These are phyloP conservation scores for Fusarium sp. DNA, from an alignment of 2,329 filamentous ascomycete genomes.

Conservation along the genomic window DNA sequence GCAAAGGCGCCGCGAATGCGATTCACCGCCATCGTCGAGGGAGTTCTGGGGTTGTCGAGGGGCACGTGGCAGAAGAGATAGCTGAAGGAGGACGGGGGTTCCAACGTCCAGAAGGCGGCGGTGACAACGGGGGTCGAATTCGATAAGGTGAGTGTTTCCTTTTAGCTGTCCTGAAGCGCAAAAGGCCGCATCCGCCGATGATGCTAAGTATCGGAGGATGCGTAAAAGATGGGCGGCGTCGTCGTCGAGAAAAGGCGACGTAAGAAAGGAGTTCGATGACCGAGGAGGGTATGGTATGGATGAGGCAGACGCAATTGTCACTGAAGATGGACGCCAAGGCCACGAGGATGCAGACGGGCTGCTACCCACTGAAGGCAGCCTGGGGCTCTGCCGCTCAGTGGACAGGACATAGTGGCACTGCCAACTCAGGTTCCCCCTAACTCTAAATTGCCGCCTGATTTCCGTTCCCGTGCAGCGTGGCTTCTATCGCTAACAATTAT, in stretches of 20 bases:
- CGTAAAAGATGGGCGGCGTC: conserved; percentile 16
- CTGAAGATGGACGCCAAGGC: conserved; percentile 38
- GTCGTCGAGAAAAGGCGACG: conserved; percentile 9
- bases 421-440: conserved; percentile 30
- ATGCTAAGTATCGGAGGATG: conserved; percentile 19
- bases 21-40: conserved; percentile 85
- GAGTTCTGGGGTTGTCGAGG: conserved; percentile 36
- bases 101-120: conserved; percentile 23
- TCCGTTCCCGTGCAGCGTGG: conserved; percentile 36
- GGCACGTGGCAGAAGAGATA: conserved; percentile 27
- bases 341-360: conserved; percentile 31
- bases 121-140: conserved; percentile 34
- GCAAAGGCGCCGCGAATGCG: conserved; percentile 94
- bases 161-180: conserved; percentile 20
- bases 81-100: conserved; percentile 13
- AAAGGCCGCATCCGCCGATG: conserved; percentile 33
- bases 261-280: conserved; percentile 30
- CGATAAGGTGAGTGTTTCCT: conserved; percentile 18
- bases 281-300: conserved; percentile 8
- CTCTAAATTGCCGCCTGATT: conserved; percentile 41
- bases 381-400: conserved; percentile 5
- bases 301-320: conserved; percentile 36
- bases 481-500: conserved; percentile 41
- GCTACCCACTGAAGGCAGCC: conserved; percentile 17
- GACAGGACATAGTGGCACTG: conserved; percentile 10